Evolutionary conservation across 2,329 filamentous ascomycete genomes (phyloP).

Genomic region (Diaporthe humulicola): DNA sequence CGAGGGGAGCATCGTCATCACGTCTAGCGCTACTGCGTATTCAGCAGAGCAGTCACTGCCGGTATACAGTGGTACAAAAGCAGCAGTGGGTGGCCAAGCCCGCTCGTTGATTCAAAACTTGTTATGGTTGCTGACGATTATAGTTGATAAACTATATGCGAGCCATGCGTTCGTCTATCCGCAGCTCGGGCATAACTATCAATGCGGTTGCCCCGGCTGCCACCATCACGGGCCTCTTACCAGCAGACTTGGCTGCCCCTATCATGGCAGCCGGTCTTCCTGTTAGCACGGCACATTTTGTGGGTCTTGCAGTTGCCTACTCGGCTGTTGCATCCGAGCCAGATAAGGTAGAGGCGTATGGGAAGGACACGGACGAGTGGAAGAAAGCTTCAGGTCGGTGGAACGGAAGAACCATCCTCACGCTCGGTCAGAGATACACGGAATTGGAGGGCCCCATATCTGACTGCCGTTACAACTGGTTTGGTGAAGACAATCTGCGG

Average conservation of each 20-base stretch:
- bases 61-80: conserved; percentile 47
- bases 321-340: conserved; percentile 52
- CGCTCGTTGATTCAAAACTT: not conserved
- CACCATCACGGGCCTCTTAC: conserved; percentile 50
- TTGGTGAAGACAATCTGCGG: conserved; percentile 48
- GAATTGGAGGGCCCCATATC: conserved; percentile 51
- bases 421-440: conserved; percentile 51
- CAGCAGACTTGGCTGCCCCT: conserved; percentile 47
- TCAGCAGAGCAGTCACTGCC: conserved; percentile 52
- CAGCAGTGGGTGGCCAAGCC: conserved; percentile 43
- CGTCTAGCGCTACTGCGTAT: conserved; percentile 53
- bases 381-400: conserved; percentile 44
- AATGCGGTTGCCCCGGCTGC: conserved; percentile 54
- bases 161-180: conserved; percentile 47
- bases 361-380: conserved; percentile 47
- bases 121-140: conserved; percentile 21
- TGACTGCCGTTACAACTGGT: conserved; percentile 47
- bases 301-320: conserved; percentile 53
- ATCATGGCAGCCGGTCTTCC: conserved; percentile 50
- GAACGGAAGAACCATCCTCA: conserved; percentile 52
- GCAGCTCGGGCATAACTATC: conserved; percentile 50
- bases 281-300: conserved; percentile 49
- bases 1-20: conserved; percentile 54
- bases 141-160: conserved; percentile 44
- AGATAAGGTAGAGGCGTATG: conserved; percentile 51